phyloP scores from a whole-genome alignment of 768 basidiomycete species.

The Rhizopogon sp. region DNA sequence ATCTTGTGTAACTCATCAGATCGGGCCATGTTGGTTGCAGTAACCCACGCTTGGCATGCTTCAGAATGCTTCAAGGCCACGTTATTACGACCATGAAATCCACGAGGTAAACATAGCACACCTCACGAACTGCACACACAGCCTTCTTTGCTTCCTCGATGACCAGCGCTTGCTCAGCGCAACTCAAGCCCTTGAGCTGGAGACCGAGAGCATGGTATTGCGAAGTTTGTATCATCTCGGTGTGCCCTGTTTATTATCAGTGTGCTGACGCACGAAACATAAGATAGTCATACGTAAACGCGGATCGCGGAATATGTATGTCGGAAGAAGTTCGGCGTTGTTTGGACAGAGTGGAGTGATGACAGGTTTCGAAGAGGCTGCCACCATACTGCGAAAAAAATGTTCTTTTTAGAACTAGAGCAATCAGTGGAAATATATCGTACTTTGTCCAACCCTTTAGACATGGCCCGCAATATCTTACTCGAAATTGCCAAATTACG shows the following conservation, averaged over 20 bases:
- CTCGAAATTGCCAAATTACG: slow-evolving; percentile 27
- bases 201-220: not conserved
- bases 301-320: not conserved
- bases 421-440: slow-evolving; percentile 10
- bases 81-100: not conserved
- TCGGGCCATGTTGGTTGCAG: slow-evolving; percentile 12
- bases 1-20: slow-evolving; percentile 15
- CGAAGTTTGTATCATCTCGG: not conserved
- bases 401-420: not conserved
- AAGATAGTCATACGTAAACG: not conserved
- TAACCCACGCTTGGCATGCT: slow-evolving; percentile 22
- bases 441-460: slow-evolving; percentile 18
- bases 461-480: slow-evolving; percentile 21
- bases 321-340: not conserved
- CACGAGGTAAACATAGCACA: not conserved
- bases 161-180: not conserved
- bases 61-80: slow-evolving; percentile 17
- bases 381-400: not conserved
- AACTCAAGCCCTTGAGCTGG: not conserved
- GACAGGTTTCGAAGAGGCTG: not conserved
- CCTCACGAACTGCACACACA: not conserved
- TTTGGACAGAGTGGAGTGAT: not conserved
- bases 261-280: not conserved
- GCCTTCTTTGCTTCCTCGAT: not conserved
- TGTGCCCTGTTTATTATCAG: slow-evolving; percentile 1